These are phyloP conservation scores for Cyclaneusma minus DNA, from an alignment of 2,329 filamentous ascomycete genomes.

Conservation along the genomic window DNA sequence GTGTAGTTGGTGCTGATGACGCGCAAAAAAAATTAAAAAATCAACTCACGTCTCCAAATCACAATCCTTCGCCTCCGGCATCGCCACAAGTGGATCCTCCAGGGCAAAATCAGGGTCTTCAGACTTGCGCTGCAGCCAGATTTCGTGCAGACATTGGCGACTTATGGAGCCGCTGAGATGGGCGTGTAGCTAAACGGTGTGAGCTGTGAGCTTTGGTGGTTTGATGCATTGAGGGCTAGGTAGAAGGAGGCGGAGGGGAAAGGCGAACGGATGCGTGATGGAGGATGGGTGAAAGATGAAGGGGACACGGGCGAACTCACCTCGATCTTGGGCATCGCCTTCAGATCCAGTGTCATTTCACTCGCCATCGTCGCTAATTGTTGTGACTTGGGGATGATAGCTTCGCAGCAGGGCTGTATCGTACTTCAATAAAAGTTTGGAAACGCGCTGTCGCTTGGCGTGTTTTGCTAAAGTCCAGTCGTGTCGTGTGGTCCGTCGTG, in stretches of 20 bases:
- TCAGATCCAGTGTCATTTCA: slow-evolving; percentile 22
- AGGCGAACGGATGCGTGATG: too few species aligned
- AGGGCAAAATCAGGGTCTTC: slow-evolving; percentile 34
- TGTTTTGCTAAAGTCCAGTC: too few species aligned
- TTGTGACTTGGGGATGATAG: too few species aligned
- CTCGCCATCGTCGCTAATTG: neutral
- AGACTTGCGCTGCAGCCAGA: slow-evolving; percentile 49
- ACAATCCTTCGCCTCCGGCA: slow-evolving; percentile 58
- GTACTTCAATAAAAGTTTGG: too few species aligned
- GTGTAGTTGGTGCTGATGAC: too few species aligned
- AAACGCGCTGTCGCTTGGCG: too few species aligned
- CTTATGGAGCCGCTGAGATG: slow-evolving; percentile 70
- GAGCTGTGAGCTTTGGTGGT: slow-evolving; percentile 8
- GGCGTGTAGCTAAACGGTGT: slow-evolving; percentile 48
- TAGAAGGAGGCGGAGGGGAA: neutral
- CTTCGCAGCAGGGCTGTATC: too few species aligned
- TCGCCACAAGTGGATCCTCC: slow-evolving; percentile 51
- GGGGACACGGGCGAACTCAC: slow-evolving; percentile 18
- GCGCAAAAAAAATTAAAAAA: neutral
- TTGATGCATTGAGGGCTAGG: slow-evolving; percentile 4
- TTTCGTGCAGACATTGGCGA: slow-evolving; percentile 54
- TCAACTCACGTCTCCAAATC: slow-evolving; percentile 46
- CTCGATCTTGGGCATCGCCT: slow-evolving; percentile 39
- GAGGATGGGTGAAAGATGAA: too few species aligned
- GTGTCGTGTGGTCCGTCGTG: too few species aligned